Evolutionary conservation across 148 eudicot genomes (phyloP), one percentile per base, ranked within the genome.

Genomic region (Rhododendron williamsianum): DNA sequence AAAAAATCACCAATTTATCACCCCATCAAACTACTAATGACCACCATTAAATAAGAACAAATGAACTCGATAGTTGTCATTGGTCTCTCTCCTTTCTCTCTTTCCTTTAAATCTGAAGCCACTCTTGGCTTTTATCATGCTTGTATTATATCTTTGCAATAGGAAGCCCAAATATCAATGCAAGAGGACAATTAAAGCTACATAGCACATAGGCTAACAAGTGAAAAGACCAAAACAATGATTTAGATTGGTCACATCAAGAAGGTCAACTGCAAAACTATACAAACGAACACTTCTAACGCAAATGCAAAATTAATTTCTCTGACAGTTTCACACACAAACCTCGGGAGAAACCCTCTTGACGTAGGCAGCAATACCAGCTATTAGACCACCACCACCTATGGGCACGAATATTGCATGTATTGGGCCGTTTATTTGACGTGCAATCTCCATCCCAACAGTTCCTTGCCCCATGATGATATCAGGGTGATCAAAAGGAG

Each of bases 401-500:
- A 97, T 91, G 35, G 99, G 99, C 82, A 97, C 99, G 86, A 97
- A 97, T 16, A 97, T 93, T 13, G 99, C 99, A 85, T 97, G 94
- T 54, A 97, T 25, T 9, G 94, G 93, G 52, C 82, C 91, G 86
- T 92, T 89, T 86, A 92, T 86, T 86, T 97, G 98, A 23, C 93
- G 93, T 72, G 89, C 88, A 87, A 97, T 97, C 93, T 97, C 99
- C 98, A 95, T 95, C 82, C 99, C 99, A 54, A 95, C 85, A 10
- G 99, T 97, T 60, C 98, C 99, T 82, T 97, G 99, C 5, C 99
- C 98, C 87, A 84, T 93, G 78, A 95, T 97, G 81, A 97, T 84
- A 91, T 95, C 95, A 45, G 98, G 98, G 87, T 97, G 96, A 86
- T 97, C 99, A 91, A 97, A 97, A 76, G 99, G 98, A 72, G 98